phyloP scores from a whole-genome alignment of 352 stramenopile genomes.

The Pythium periplocum region DNA sequence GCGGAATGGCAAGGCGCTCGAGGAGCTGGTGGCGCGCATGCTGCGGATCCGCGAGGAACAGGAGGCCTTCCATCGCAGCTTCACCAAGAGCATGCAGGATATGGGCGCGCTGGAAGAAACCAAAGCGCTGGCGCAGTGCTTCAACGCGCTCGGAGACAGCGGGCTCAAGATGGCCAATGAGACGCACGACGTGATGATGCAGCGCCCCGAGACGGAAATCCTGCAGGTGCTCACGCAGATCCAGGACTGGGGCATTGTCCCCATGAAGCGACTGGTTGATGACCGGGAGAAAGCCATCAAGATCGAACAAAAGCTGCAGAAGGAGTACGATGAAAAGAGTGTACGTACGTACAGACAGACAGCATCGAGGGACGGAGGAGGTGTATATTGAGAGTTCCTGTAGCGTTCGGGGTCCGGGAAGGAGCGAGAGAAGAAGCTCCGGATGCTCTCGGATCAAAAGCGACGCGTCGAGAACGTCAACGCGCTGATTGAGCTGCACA shows the following conservation, averaged over 20 bases:
- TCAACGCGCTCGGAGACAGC: constrained; percentile 40
- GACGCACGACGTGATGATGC: constrained; percentile 75
- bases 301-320: constrained; percentile 69
- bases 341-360: constrained; percentile 16
- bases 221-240: constrained; percentile 68
- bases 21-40: constrained; percentile 69
- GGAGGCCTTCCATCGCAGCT: constrained; percentile 45
- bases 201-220: constrained; percentile 60
- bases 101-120: constrained; percentile 58
- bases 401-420: constrained; percentile 41
- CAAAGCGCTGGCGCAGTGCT: constrained; percentile 36
- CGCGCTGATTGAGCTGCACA: constrained; percentile 60
- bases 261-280: constrained; percentile 80
- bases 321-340: constrained; percentile 64
- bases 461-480: constrained; percentile 83
- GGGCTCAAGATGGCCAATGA: constrained; percentile 48
- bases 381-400: too few relatives aligned
- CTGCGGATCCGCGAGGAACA: constrained; percentile 60
- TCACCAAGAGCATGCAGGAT: constrained; percentile 56
- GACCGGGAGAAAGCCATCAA: constrained; percentile 80
- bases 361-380: too few relatives aligned
- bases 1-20: constrained; percentile 65
- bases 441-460: constrained; percentile 80
- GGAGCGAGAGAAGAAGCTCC: constrained; percentile 77
- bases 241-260: constrained; percentile 77